phyloP scores from a whole-genome alignment of 176 grass and related monocot species.

The Oryza punctata region DNA sequence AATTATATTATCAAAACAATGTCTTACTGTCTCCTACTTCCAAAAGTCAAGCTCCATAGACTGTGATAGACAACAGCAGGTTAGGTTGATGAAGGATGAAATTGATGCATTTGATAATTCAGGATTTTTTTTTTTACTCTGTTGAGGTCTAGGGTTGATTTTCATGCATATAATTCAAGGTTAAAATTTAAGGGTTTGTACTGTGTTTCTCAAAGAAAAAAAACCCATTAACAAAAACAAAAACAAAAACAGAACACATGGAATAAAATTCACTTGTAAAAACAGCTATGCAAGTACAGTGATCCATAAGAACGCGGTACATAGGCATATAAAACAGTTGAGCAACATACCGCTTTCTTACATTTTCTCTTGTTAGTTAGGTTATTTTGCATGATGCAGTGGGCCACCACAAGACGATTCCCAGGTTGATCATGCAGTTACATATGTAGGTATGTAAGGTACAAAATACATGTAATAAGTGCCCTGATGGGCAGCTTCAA shows the following conservation, averaged over 20 bases:
- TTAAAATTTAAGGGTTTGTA: no score
- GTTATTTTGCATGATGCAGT: neutral
- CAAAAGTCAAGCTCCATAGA: neutral
- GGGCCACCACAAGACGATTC: neutral
- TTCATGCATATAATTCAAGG: neutral
- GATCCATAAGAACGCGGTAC: neutral
- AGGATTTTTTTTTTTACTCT: no score
- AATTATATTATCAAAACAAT: no score
- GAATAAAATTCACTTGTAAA: neutral
- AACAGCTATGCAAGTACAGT: neutral
- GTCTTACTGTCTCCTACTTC: no score
- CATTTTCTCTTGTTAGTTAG: neutral
- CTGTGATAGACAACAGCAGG: neutral
- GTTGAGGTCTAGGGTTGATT: neutral
- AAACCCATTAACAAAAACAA: no score
- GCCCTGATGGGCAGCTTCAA: neutral
- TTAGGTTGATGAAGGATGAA: neutral
- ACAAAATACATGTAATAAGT: neutral
- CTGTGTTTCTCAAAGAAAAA: no score
- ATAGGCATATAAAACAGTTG: neutral
- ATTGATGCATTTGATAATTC: neutral
- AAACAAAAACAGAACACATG: neutral
- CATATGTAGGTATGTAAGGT: neutral
- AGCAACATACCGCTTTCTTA: neutral
- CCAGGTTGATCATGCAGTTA: conserved; percentile 8